These are phyloP conservation scores for Cladosporium sp. DNA, from an alignment of 2,329 filamentous ascomycete genomes.

Conservation along the genomic window DNA sequence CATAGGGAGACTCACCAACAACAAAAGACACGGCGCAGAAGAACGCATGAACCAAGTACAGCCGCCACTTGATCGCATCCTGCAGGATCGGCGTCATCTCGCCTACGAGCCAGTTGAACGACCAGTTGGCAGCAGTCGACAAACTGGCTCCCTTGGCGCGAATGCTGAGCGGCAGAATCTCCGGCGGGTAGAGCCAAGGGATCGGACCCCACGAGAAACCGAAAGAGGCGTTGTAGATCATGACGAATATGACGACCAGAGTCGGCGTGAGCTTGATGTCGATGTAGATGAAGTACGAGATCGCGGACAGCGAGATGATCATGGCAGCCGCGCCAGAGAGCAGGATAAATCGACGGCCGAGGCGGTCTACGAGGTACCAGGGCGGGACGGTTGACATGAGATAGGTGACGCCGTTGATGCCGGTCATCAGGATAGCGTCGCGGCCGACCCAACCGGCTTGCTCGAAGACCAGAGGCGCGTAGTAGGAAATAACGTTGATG, in stretches of 20 bases:
- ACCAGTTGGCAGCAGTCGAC: slow-evolving; percentile 96
- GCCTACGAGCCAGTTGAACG: slow-evolving; percentile 95
- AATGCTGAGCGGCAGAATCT: slow-evolving; percentile 94
- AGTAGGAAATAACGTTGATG: slow-evolving; percentile 99
- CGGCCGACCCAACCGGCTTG: slow-evolving; percentile 93
- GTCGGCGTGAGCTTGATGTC: slow-evolving; percentile 72
- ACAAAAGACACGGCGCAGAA: slow-evolving; percentile 95
- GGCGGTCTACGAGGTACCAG: slow-evolving; percentile 92
- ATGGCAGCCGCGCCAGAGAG: slow-evolving; percentile 85
- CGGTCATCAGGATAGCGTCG: slow-evolving; percentile 90
- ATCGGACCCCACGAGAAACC: slow-evolving; percentile 98
- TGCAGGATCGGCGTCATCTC: slow-evolving; percentile 92
- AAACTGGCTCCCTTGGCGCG: slow-evolving; percentile 94
- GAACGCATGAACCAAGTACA: slow-evolving; percentile 93
- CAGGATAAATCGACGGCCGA: slow-evolving; percentile 83
- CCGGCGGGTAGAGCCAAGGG: slow-evolving; percentile 96
- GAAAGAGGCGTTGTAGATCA: slow-evolving; percentile 97
- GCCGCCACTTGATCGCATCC: slow-evolving; percentile 83
- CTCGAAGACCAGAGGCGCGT: slow-evolving; percentile 92
- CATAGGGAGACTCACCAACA: slow-evolving; percentile 82
- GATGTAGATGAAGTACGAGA: slow-evolving; percentile 93
- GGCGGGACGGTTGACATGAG: slow-evolving; percentile 87
- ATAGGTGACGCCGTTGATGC: slow-evolving; percentile 89
- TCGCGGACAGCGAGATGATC: slow-evolving; percentile 77
- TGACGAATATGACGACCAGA: slow-evolving; percentile 87